A percentile compares a stretch with the other conserved stretches of the same genome.
Evolutionary conservation across 139 green algal genomes (phyloP).

Genomic region (Haematococcus lacustris): DNA sequence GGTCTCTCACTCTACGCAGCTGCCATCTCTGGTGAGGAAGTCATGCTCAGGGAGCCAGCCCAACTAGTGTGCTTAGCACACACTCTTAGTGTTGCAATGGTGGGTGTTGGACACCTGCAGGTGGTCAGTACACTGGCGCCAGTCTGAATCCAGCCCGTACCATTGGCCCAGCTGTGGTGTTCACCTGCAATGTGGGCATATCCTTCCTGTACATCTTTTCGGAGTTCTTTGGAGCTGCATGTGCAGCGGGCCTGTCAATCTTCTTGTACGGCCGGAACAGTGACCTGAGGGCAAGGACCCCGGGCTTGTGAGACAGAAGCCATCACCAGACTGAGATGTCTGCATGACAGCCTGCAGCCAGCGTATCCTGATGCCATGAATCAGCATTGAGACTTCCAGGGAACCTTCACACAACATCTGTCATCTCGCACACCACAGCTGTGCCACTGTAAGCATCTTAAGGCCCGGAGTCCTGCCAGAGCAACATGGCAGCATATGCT

Average conservation of each 20-base stretch:
- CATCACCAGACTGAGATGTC: no score
- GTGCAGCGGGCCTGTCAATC: constrained; percentile 51
- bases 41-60: neutral
- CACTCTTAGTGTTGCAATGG: neutral
- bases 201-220: constrained; percentile 64
- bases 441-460: no score
- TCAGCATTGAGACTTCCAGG: no score
- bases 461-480: no score
- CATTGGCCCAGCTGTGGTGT: constrained; percentile 62
- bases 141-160: constrained; percentile 71
- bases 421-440: no score
- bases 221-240: constrained; percentile 52
- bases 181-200: constrained; percentile 54
- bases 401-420: no score
- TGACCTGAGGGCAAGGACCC: no score
- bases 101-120: constrained; percentile 20
- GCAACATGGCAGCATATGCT: no score
- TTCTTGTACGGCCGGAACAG: constrained; percentile 59
- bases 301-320: no score
- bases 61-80: neutral
- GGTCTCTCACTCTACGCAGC: constrained; percentile 66
- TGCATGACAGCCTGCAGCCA: no score
- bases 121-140: constrained; percentile 62
- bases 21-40: constrained; percentile 55
- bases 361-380: no score